Base-by-base conservation (phyloP, 2,329 filamentous ascomycete genomes). In the Penicillium sp. region DNA sequence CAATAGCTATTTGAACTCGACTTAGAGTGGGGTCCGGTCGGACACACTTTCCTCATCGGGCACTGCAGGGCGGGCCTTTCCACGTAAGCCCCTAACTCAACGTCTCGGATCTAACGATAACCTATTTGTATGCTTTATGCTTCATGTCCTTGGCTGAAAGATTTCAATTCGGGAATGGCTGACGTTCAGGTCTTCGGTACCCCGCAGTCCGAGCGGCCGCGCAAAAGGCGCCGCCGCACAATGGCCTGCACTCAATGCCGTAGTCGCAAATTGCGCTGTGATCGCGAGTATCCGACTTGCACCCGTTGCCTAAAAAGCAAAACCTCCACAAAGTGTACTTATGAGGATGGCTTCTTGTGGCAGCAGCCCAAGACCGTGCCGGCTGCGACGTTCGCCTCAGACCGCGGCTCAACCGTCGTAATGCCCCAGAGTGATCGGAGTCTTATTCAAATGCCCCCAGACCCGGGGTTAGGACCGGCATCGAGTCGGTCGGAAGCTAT, bases 211-310 rank as follows among this genome's bases (percentile, higher is more conserved):
- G 62, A 63, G 7, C 61, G 65, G 38, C 65, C 65, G 47, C 68
- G 68, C 27, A 72, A 72, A 56, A 59, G 70, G 27, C 66, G 67
- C 49, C 59, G 71, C 20, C 65, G 70, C 23, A 71, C 72, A 8
- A 65, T 73, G 54, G 70, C 72, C 13, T 74, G 72, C 53, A 65
- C 66, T 15, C 70, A 69, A 31, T 74, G 72, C 52, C 69, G 72
- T 47, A 68, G 63, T 47, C 61, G 71, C 40, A 74, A 74, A 54
- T 58, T 74, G 29, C 71, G 68, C 50, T 74, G 72, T 49, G 72
- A 74, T 53, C 67, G 71, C 31, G 66, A 68, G 29, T 73, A 70
- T 61, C 71, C 71, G 8, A 62, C 63, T 3, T 74, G 71, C 49
- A 60, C 65, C 18, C 66, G 71, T 15, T 74, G 71, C 49, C 51